phyloP scores from a whole-genome alignment of 192 early-diverging fungal genomes.

The Backusella mclennaniae region DNA sequence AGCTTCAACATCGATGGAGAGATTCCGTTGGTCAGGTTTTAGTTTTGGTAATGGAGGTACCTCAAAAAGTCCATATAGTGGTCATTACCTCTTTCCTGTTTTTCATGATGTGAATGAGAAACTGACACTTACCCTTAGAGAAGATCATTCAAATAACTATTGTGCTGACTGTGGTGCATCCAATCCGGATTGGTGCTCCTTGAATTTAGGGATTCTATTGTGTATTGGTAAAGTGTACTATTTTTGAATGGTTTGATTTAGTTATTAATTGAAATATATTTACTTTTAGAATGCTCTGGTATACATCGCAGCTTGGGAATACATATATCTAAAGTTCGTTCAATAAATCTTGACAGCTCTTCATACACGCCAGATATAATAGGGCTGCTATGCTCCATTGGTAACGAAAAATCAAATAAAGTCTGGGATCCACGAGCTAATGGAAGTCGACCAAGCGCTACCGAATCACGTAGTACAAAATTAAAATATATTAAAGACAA shows the following conservation, averaged over 20 bases:
- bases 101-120: conserved; percentile 10
- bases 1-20: background rate
- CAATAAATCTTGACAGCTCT: conserved; percentile 63
- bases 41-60: conserved; percentile 1
- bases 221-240: conserved; percentile 58
- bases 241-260: background rate
- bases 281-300: conserved; percentile 64
- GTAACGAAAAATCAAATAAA: conserved; percentile 60
- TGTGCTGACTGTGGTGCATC: conserved; percentile 70
- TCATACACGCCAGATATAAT: conserved; percentile 67
- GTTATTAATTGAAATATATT: background rate
- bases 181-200: conserved; percentile 70
- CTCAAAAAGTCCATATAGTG: background rate
- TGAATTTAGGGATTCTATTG: conserved; percentile 67
- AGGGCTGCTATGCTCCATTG: conserved; percentile 52
- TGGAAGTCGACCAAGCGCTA: conserved; percentile 30
- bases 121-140: conserved; percentile 1
- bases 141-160: conserved; percentile 44
- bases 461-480: conserved; percentile 52
- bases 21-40: conserved; percentile 20
- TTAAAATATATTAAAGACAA: conserved; percentile 57
- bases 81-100: background rate
- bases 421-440: conserved; percentile 56
- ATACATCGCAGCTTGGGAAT: conserved; percentile 75
- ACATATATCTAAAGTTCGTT: conserved; percentile 74